Percentiles rank a stretch among this genome's conserved stretches.
phyloP scores from a whole-genome alignment of 2,329 filamentous ascomycete genomes.

The Phialophora verrucosa region DNA sequence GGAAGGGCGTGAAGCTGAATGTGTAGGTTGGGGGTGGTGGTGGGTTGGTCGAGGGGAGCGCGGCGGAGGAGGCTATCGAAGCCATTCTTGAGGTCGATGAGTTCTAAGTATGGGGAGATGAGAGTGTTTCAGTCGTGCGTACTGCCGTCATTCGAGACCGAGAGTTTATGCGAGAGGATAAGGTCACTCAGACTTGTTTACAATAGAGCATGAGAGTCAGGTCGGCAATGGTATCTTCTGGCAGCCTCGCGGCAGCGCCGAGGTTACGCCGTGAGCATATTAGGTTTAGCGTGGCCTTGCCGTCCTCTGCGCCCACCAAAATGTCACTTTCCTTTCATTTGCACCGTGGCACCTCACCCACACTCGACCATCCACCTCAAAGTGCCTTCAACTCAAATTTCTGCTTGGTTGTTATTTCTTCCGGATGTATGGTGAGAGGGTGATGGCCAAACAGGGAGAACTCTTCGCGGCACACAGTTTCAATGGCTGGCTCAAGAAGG shows the following conservation, averaged over 20 bases:
- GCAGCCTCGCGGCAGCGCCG: slow-evolving; percentile 12
- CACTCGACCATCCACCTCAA: not conserved
- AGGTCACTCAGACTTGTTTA: not conserved
- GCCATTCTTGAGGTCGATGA: slow-evolving; percentile 22
- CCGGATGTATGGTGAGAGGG: not conserved
- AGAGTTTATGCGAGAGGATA: not conserved
- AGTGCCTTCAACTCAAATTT: not conserved
- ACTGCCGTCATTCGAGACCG: not conserved
- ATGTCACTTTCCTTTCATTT: not conserved
- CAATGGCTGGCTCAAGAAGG: not conserved
- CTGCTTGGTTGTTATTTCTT: not conserved
- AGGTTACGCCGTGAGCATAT: not conserved
- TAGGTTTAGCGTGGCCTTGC: slow-evolving; percentile 10
- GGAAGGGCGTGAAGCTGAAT: slow-evolving; percentile 86
- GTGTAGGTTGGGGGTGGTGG: slow-evolving; percentile 59
- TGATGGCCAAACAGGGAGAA: not conserved
- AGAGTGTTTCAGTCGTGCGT: not conserved
- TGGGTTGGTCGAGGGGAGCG: slow-evolving; percentile 37
- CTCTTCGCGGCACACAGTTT: not conserved
- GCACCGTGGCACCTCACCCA: not conserved
- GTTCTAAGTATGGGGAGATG: not conserved
- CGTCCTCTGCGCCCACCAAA: not conserved
- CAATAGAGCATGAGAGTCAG: not conserved
- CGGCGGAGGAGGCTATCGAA: slow-evolving; percentile 24
- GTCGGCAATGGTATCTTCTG: slow-evolving; percentile 12